Evolutionary conservation across 305 asterid genomes (phyloP).

Genomic region (Fraxinus angustifolia): DNA sequence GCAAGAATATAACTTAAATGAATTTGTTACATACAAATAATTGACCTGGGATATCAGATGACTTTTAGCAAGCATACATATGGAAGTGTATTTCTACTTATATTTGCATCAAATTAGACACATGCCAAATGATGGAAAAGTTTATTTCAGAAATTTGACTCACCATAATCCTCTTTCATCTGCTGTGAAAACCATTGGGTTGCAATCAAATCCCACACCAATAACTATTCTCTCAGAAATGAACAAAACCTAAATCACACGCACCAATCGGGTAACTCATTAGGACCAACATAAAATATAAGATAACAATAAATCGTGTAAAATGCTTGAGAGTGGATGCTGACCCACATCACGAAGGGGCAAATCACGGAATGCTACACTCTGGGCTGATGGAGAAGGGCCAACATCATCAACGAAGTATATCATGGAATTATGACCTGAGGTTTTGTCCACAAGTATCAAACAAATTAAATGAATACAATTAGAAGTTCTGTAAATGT

Average conservation of each 20-base stretch:
- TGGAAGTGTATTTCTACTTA: not conserved
- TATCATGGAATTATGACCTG: slow-evolving; percentile 95
- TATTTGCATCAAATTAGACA: not conserved
- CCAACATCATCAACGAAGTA: slow-evolving; percentile 96
- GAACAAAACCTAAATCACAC: slow-evolving; percentile 64
- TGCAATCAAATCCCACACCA: slow-evolving; percentile 97
- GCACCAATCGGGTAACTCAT: slow-evolving; percentile 26
- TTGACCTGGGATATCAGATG: not conserved
- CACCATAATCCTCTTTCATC: slow-evolving; percentile 91
- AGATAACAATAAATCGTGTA: slow-evolving; percentile 18
- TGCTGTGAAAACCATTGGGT: slow-evolving; percentile 84
- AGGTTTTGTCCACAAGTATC: slow-evolving; percentile 25
- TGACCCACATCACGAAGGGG: slow-evolving; percentile 99
- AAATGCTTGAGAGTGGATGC: slow-evolving; percentile 65
- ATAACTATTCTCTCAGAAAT: slow-evolving; percentile 84
- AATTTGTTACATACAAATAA: not conserved
- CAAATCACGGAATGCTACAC: slow-evolving; percentile 90
- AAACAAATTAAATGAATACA: slow-evolving; percentile 20
- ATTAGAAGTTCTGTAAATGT: not conserved
- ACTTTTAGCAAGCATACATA: not conserved
- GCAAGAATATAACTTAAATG: not conserved
- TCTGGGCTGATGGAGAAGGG: slow-evolving; percentile 95
- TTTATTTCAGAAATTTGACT: slow-evolving; percentile 31
- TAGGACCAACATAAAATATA: slow-evolving; percentile 25
- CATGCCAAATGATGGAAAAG: slow-evolving; percentile 8